Base-by-base conservation (phyloP, 2,329 filamentous ascomycete species). In the Dendrostoma leiphaemia region DNA sequence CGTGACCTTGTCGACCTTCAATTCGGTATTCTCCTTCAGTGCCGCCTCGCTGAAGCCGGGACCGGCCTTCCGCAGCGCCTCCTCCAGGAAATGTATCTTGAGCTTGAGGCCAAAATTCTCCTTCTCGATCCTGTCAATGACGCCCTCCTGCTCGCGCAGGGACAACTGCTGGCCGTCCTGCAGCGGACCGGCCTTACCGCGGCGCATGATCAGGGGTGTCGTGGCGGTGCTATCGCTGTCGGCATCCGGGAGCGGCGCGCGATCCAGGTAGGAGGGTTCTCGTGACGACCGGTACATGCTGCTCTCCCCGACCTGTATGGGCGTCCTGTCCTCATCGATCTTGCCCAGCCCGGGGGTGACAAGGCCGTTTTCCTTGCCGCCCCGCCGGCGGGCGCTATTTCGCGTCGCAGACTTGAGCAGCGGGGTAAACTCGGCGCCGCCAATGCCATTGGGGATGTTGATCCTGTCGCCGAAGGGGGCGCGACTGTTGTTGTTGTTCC, bases 31-130 rank as follows among this genome's bases (percentile, higher is more conserved):
- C 71, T 99, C 94, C 67, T 90, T 91, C 26, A 99, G 76, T 3
- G 93, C 91, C 28, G 85, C 85, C 69, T 96, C 89, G 64, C 92
- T 95, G 75, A 92, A 94, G 52, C 92, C 91, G 7, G 90, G 91
- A 1, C 93, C 93, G 51, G 88, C 84, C 69, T 95, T 96, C 50
- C 87, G 84, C 47, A 99, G 74, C 13, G 90, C 90, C 63, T 97
- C 91, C 69, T 99, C 91, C 53, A 99, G 80, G 69, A 96, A 99
- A 70, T 97, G 91, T 50, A 97, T 96, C 71, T 96, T 97, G 63
- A 97, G 81, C 71, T 97, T 97, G 51, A 99, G 79, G 23, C 91
- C 91, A 67, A 97, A 99, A 67, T 99, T 99, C 67, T 97, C 94
- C 75, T 99, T 99, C 67, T 97, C 91, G 63, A 99, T 93, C 66